These are phyloP conservation scores for Taphrina wiesneri DNA, from an alignment of 1,139 yeast species.

Conservation along the genomic window DNA sequence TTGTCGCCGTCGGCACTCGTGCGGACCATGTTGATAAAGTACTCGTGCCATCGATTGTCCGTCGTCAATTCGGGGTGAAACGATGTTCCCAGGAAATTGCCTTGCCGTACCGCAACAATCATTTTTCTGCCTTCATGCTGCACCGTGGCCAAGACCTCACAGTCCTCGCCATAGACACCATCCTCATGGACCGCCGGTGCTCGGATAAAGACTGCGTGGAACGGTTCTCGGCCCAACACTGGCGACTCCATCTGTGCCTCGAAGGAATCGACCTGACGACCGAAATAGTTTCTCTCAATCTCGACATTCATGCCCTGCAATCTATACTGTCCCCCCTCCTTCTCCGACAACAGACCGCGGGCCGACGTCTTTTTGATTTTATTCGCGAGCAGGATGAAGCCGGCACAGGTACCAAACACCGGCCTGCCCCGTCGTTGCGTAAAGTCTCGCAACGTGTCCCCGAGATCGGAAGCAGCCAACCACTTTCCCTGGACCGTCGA, in stretches of 20 bases:
- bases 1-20: slow-evolving; percentile 39
- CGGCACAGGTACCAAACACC: slow-evolving; percentile 89
- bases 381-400: slow-evolving; percentile 66
- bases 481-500: slow-evolving; percentile 68
- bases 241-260: slow-evolving; percentile 47
- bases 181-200: slow-evolving; percentile 63
- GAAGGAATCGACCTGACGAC: slow-evolving; percentile 74
- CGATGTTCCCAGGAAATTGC: slow-evolving; percentile 67
- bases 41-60: slow-evolving; percentile 65
- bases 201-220: slow-evolving; percentile 68
- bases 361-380: slow-evolving; percentile 54
- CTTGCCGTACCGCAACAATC: slow-evolving; percentile 75
- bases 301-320: slow-evolving; percentile 67
- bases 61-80: slow-evolving; percentile 76
- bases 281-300: slow-evolving; percentile 74
- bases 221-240: slow-evolving; percentile 42
- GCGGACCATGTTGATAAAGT: slow-evolving; percentile 57
- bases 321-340: slow-evolving; percentile 57
- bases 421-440: slow-evolving; percentile 54
- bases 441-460: slow-evolving; percentile 57
- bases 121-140: slow-evolving; percentile 37
- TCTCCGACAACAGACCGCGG: slow-evolving; percentile 31
- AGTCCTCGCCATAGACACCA: slow-evolving; percentile 33
- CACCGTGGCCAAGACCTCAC: slow-evolving; percentile 32
- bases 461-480: slow-evolving; percentile 64